A percentile compares a stretch with the other conserved stretches of the same genome.
Evolutionary conservation across 169 alveolate genomes (phyloP).

Genomic region (Perkinsus olseni): DNA sequence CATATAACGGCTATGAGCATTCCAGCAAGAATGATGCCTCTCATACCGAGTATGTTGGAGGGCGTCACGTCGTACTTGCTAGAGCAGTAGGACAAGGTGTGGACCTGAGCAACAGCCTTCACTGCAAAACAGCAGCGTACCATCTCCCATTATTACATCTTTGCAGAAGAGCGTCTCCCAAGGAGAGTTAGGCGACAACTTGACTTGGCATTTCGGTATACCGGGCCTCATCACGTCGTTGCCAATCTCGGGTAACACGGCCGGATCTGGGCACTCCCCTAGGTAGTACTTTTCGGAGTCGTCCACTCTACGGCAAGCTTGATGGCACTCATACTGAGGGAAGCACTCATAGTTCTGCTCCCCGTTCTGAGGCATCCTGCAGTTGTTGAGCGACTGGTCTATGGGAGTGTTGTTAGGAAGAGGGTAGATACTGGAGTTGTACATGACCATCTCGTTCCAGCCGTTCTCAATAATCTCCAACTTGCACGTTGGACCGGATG

Average conservation of each 20-base stretch:
- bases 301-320: background rate
- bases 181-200: background rate
- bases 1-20: background rate
- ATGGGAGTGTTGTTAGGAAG: background rate
- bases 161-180: background rate
- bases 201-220: background rate
- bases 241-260: background rate
- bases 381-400: background rate
- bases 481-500: background rate
- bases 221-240: background rate
- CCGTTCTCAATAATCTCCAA: background rate
- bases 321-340: background rate
- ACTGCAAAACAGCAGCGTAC: background rate
- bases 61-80: background rate
- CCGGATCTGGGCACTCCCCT: background rate
- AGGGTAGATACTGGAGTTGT: background rate
- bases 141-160: background rate
- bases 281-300: background rate
- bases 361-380: background rate
- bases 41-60: background rate
- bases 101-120: background rate
- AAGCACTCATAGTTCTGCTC: background rate
- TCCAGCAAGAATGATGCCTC: background rate
- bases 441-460: background rate
- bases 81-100: background rate